Base-by-base conservation (phyloP, 2,329 filamentous ascomycete species). In the Colletotrichum lentis region DNA sequence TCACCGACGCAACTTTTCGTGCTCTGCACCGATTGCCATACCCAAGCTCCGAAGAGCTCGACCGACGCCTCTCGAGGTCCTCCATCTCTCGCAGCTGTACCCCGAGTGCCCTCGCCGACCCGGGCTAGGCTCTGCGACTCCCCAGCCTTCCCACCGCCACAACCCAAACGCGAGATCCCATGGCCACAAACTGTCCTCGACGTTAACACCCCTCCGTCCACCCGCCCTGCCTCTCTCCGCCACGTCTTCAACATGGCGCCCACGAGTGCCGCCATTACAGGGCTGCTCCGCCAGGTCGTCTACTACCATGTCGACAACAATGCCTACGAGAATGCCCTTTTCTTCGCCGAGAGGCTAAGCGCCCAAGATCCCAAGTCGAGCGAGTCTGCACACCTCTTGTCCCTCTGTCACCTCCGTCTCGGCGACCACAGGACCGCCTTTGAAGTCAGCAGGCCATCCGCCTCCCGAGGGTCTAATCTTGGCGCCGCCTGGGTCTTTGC, bases 401-500 rank as follows among this genome's bases (percentile, higher is more conserved):
- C 94, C 16, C 87, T 97, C 53, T 96, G 93, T 76, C 90, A 97
- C 79, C 86, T 96, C 59, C 91, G 92, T 58, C 86, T 93, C 53
- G 92, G 93, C 39, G 91, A 97, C 76, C 86, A 90, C 75, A 93
- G 93, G 75, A 92, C 94, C 14, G 94, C 96, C 12, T 95, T 92
- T 78, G 94, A 98, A 75, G 86, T 89, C 73, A 91, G 91, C 77
- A 92, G 93, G 75, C 85, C 87, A 54, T 84, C 88, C 61, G 92
- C 89, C 44, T 87, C 87, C 59, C 88, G 90, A 70, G 92, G 91
- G 24, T 83, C 85, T 39, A 92, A 98, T 79, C 76, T 97, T 31
- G 94, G 94, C 37, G 97, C 95, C 79, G 88, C 92, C 20, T 98
- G 95, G 80, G 86, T 97, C 53, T 97, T 94, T 82, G 95, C 95